phyloP scores from a whole-genome alignment of 1,139 yeast genomes.

The Saccharomyces hybrid region DNA sequence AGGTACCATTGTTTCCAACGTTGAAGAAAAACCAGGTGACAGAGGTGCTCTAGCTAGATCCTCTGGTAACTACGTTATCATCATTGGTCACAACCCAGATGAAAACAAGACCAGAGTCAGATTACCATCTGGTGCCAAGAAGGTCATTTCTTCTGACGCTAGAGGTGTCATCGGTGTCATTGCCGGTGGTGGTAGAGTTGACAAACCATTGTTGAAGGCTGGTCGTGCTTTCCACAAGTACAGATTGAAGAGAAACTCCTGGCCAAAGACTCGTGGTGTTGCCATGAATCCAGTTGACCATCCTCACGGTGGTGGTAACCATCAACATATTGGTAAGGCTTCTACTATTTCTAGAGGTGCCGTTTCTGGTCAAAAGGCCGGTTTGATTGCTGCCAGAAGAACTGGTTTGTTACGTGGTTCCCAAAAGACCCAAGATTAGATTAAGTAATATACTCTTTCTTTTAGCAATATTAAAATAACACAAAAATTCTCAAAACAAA shows the following conservation, averaged over 20 bases:
- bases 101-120: slow-evolving; percentile 98
- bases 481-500: slow-evolving; percentile 72
- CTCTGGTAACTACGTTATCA: slow-evolving; percentile 98
- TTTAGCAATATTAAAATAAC: background rate
- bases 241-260: slow-evolving; percentile 60
- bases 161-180: slow-evolving; percentile 99
- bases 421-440: slow-evolving; percentile 7
- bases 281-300: too few species aligned
- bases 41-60: slow-evolving; percentile 92
- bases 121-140: slow-evolving; percentile 98
- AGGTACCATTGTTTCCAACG: slow-evolving; percentile 99
- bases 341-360: too few species aligned
- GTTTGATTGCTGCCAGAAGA: slow-evolving; percentile 99
- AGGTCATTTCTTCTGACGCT: slow-evolving; percentile 87
- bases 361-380: slow-evolving; percentile 36
- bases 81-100: slow-evolving; percentile 98
- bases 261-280: too few species aligned
- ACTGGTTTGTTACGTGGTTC: slow-evolving; percentile 98
- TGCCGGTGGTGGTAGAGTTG: slow-evolving; percentile 99
- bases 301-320: too few species aligned
- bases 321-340: too few species aligned
- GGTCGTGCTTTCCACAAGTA: slow-evolving; percentile 99
- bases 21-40: slow-evolving; percentile 49
- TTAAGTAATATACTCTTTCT: background rate
- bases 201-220: slow-evolving; percentile 98